Evolutionary conservation across 2,329 filamentous ascomycete genomes (phyloP).

Genomic region (Paraphaeosphaeria sporulosa): DNA sequence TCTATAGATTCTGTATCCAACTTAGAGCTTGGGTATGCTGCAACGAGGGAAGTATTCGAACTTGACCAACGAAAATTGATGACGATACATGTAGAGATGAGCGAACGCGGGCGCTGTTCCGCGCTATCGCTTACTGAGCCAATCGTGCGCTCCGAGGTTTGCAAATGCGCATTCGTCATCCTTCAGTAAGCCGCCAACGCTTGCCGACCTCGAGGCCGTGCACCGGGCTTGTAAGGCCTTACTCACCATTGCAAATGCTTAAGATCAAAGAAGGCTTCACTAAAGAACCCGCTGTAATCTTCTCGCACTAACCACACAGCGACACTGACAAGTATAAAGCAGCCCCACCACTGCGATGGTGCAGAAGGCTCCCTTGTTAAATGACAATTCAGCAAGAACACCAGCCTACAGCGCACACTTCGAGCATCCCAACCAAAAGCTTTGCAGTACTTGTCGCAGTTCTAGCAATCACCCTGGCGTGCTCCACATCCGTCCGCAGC

Average conservation of each 20-base stretch:
- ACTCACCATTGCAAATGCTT: conserved; percentile 47
- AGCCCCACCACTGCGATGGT: conserved; percentile 15
- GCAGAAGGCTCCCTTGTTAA: conserved; percentile 20
- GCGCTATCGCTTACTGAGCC: conserved; percentile 18
- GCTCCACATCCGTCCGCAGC: conserved; percentile 51
- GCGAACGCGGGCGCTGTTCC: conserved; percentile 8
- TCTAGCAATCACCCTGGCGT: conserved; percentile 56
- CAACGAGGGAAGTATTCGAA: too few relatives aligned
- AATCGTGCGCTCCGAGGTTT: conserved; percentile 34
- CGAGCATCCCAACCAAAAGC: conserved; percentile 33
- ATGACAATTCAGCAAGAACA: conserved; percentile 34
- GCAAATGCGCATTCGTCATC: conserved; percentile 33
- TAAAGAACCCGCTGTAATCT: conserved; percentile 34
- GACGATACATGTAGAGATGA: neutral
- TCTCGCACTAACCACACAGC: conserved; percentile 28
- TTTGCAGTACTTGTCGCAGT: conserved; percentile 42
- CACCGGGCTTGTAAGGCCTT: conserved; percentile 31
- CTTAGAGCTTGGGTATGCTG: neutral
- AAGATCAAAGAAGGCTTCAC: conserved; percentile 24
- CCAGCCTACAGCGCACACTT: conserved; percentile 24
- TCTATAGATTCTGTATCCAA: neutral
- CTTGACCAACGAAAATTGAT: neutral
- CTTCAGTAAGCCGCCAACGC: conserved; percentile 37
- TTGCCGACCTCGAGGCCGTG: conserved; percentile 10
- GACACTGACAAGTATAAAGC: conserved; percentile 39